Conservation (phyloP, 345 rosid genomes). For the Lepidium africanum region DNA sequence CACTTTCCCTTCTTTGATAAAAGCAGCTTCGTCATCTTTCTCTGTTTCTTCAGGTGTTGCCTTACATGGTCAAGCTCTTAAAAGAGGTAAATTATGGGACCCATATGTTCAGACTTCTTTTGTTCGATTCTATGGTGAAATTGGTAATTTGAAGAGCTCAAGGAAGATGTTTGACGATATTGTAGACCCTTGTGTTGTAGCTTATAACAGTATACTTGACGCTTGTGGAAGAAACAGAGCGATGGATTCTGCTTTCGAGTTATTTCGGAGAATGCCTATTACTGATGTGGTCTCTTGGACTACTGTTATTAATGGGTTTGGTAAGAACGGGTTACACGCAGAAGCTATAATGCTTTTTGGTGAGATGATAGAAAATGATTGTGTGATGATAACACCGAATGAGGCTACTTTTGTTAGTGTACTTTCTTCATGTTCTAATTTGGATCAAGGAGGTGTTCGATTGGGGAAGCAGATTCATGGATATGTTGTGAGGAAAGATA, state of each 20-base stretch:
- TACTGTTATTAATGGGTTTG: conserved; percentile 55
- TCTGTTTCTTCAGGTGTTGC: conserved; percentile 32
- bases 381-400: conserved; percentile 37
- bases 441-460: conserved; percentile 33
- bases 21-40: conserved; percentile 33
- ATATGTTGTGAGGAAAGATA: conserved; percentile 35
- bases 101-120: conserved; percentile 53
- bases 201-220: conserved; percentile 53
- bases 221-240: conserved; percentile 54
- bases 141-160: conserved; percentile 28
- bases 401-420: conserved; percentile 63
- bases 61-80: conserved; percentile 48
- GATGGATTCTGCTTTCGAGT: conserved; percentile 39
- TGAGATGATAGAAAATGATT: conserved; percentile 34
- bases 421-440: conserved; percentile 54
- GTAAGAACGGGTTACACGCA: conserved; percentile 30
- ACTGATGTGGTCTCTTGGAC: conserved; percentile 75
- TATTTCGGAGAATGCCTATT: conserved; percentile 42
- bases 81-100: conserved; percentile 45
- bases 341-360: conserved; percentile 39
- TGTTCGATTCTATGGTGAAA: conserved; percentile 32
- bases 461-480: conserved; percentile 67
- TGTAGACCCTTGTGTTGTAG: conserved; percentile 35
- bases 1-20: conserved; percentile 70
- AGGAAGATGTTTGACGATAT: conserved; percentile 55